Conservation (phyloP, 192 early-diverging fungal species). For the Jimgerdemannia flammicorona region DNA sequence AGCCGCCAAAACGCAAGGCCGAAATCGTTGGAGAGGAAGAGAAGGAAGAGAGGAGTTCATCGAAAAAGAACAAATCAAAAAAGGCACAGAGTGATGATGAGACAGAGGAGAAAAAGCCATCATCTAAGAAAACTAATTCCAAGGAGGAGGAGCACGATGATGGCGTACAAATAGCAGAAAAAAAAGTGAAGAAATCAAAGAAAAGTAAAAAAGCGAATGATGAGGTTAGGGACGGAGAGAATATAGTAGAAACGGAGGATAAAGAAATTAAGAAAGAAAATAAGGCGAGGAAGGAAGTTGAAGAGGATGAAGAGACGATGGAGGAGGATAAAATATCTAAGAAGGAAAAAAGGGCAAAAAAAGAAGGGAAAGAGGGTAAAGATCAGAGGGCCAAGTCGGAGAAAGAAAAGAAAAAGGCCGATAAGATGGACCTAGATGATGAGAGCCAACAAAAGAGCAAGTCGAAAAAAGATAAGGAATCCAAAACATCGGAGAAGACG, state of each 20-base stretch:
- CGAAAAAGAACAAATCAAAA: not conserved
- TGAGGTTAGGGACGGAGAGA: not conserved
- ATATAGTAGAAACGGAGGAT: constrained; percentile 22
- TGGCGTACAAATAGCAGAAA: not conserved
- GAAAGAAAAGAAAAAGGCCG: constrained; percentile 25
- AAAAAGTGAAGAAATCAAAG: constrained; percentile 15
- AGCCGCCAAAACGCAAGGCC: not conserved
- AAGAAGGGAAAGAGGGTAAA: constrained; percentile 25
- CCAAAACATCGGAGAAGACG: constrained; percentile 2
- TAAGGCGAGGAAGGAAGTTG: constrained; percentile 27
- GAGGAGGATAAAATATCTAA: constrained; percentile 24
- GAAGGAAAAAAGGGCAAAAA: constrained; percentile 30
- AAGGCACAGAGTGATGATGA: not conserved
- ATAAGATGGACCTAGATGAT: not conserved
- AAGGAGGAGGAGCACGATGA: not conserved
- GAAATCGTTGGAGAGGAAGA: not conserved
- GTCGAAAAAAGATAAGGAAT: too few relatives aligned
- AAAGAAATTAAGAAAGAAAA: constrained; percentile 30
- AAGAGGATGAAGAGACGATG: constrained; percentile 9
- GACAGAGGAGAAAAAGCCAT: not conserved
- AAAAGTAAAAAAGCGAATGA: constrained; percentile 18
- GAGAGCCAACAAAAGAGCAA: not conserved
- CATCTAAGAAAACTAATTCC: not conserved
- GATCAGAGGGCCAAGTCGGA: constrained; percentile 17
- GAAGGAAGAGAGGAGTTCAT: not conserved